Conservation (phyloP, 768 basidiomycete genomes). For the Auricularia heimuer region DNA sequence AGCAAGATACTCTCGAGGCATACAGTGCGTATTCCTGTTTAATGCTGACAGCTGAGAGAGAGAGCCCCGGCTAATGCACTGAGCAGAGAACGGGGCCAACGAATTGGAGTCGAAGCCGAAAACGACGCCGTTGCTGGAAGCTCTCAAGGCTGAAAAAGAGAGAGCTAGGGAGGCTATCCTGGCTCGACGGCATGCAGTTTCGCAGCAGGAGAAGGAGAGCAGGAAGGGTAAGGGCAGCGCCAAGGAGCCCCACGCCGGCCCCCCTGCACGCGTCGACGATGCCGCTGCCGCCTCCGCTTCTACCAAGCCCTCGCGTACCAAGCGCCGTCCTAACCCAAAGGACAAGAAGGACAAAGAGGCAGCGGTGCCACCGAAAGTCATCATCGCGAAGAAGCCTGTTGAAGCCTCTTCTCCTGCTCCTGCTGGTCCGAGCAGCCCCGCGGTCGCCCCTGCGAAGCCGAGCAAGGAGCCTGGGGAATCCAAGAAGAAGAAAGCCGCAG, state of each 20-base stretch:
- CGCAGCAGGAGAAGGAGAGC: conserved; percentile 6
- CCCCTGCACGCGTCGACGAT: conserved; percentile 5
- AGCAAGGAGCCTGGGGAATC: neutral
- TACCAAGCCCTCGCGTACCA: conserved; percentile 8
- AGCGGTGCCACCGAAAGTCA: conserved; percentile 20
- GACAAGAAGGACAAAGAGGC: conserved; percentile 7
- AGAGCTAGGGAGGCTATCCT: neutral
- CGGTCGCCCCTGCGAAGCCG: neutral
- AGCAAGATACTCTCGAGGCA: conserved; percentile 54
- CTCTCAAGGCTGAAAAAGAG: conserved; percentile 75
- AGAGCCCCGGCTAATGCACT: no score
- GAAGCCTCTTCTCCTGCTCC: conserved; percentile 1
- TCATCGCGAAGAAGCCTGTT: conserved; percentile 18
- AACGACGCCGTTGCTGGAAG: conserved; percentile 86
- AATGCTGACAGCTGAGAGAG: no score
- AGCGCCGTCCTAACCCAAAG: neutral
- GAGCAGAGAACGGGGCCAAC: conserved; percentile 32
- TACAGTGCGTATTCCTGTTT: conserved; percentile 34
- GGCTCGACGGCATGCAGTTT: neutral
- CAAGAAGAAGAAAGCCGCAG: neutral
- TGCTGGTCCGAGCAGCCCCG: neutral
- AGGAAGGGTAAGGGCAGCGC: conserved; percentile 15
- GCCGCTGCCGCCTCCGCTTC: conserved; percentile 9
- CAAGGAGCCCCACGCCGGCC: neutral
- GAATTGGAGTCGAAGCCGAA: conserved; percentile 56